Evolutionary conservation across 106 monocot genomes (phyloP), one percentile per base, ranked within the genome.

Genomic region (Platanthera guangdongensis): DNA sequence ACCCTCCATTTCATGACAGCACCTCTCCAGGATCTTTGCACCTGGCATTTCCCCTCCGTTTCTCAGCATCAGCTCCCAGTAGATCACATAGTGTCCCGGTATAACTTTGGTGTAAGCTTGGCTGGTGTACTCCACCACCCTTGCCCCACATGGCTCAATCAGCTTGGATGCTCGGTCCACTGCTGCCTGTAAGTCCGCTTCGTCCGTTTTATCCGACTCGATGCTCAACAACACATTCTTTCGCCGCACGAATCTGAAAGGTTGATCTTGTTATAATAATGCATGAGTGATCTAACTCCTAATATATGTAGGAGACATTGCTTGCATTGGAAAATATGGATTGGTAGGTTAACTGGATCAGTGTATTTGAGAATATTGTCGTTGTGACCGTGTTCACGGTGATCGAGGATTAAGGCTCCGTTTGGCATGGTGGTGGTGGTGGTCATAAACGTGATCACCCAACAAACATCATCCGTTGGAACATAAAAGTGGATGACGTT

Each of bases 1-100:
- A 84, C 92, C 89, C 71, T 95, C 95, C 79, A 92, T 95, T 55
- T 74, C 92, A 8, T 86, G 65, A 72, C 90, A 94, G 59, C 94
- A 94, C n/a, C 32, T 50, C 71, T 84, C 87, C 39, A 95, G 52
- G 49, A 89, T 77, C 21, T 74, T 86, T 50, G 6, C 25, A 9
- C 47, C 25, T 2, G n/a, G 45, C 48, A 48, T n/a, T 48, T 48
- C 63, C 39, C 53, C 16, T 52, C 54, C 53, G 0, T 67, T 11
- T 6, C 16, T 70, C 22, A 63, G 12, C 72, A 82, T n/a, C 53
- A 82, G 62, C 72, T 82, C 82, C 82, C 76, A 77, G 28, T 82
- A 82, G 1, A 82, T 52, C 46, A 82, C 72, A 25, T 82, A 82
- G 50, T 82, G 82, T 6, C 82, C 82, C 2, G 82, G 82, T 19